Conservation (phyloP, 768 basidiomycete species). For the Podaxis pistillaris region DNA sequence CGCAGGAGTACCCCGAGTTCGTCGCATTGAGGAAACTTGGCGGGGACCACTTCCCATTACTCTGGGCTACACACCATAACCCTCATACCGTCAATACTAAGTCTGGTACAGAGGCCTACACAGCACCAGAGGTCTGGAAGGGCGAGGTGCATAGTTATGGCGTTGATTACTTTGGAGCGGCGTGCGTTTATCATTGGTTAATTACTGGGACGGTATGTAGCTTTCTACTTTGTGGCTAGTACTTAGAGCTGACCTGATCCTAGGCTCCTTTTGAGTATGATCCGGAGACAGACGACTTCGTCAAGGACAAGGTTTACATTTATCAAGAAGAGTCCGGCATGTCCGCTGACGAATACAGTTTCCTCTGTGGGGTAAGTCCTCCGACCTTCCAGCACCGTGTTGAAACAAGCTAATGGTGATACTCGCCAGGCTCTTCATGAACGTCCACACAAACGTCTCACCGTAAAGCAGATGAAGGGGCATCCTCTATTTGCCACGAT, state of each 20-base stretch:
- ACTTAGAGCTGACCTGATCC: not conserved
- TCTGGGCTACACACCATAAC: not conserved
- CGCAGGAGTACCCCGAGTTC: not conserved
- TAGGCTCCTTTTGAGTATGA: not conserved
- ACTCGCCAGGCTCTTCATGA: not conserved
- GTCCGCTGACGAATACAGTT: not conserved
- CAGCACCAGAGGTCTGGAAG: not conserved
- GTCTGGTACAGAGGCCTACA: not conserved
- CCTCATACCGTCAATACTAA: not conserved
- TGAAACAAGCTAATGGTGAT: not conserved
- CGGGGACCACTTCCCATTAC: not conserved
- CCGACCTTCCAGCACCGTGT: not conserved
- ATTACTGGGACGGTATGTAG: not conserved
- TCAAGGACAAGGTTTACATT: not conserved
- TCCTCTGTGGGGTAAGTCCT: not conserved
- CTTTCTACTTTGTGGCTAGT: not conserved
- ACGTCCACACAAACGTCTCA: not conserved
- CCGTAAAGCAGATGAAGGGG: not conserved
- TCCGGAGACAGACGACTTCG: not conserved
- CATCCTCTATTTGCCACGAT: not conserved
- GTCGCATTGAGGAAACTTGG: not conserved
- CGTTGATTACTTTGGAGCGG: not conserved
- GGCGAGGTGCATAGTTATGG: not conserved
- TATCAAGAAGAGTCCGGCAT: not conserved
- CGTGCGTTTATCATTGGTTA: not conserved